These are phyloP conservation scores for Penicillium sp. DNA, from an alignment of 2,329 filamentous ascomycete species.

Conservation along the genomic window DNA sequence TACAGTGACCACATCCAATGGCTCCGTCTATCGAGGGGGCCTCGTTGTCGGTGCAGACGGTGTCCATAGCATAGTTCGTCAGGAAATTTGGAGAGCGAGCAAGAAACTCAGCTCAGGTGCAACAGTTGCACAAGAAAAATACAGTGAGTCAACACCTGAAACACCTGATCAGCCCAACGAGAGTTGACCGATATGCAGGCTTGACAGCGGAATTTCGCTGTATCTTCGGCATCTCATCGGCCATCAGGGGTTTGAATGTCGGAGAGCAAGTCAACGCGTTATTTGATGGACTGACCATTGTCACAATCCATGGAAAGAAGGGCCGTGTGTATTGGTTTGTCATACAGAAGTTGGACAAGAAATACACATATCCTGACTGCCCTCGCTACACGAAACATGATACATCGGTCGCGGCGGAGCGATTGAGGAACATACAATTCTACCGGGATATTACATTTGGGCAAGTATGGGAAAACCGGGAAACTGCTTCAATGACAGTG, in stretches of 20 bases:
- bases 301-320: constrained; percentile 31
- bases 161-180: background rate
- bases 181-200: background rate
- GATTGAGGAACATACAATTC: constrained; percentile 23
- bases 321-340: constrained; percentile 38
- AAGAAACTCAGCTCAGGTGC: background rate
- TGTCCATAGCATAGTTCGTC: constrained; percentile 14
- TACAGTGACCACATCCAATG: constrained; percentile 5
- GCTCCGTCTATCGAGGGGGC: constrained; percentile 5
- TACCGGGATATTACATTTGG: constrained; percentile 27
- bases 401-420: constrained; percentile 19
- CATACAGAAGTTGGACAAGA: constrained; percentile 33
- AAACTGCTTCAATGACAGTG: constrained; percentile 26
- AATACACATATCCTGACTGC: constrained; percentile 29
- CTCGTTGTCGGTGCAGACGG: constrained; percentile 23
- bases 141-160: background rate
- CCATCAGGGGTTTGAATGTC: constrained; percentile 18
- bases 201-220: constrained; percentile 37
- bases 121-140: background rate
- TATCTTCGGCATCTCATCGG: constrained; percentile 39
- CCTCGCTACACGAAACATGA: constrained; percentile 35
- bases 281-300: constrained; percentile 23
- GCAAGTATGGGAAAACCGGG: constrained; percentile 34
- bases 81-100: constrained; percentile 12
- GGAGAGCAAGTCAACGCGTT: constrained; percentile 31